These are phyloP conservation scores for Phytopythium kandeliae DNA, from an alignment of 352 stramenopile species.

Conservation along the genomic window DNA sequence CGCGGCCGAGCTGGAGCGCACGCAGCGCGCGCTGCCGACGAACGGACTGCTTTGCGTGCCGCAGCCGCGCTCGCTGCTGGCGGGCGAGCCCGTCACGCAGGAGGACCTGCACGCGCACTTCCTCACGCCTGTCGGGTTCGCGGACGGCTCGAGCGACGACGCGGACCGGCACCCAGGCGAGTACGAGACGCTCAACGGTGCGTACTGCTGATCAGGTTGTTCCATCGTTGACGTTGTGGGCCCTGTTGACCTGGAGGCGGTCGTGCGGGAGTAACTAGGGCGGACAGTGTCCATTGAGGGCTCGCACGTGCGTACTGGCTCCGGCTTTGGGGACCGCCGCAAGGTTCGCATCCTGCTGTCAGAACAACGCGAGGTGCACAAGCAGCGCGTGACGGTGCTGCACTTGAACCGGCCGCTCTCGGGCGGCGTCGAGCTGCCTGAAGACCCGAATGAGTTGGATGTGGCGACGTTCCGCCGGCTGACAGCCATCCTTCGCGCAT, in stretches of 20 bases:
- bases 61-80: conserved; percentile 51
- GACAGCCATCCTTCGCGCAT: conserved; percentile 69
- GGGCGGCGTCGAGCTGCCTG: conserved; percentile 53
- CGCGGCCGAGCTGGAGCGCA: conserved; percentile 31
- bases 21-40: conserved; percentile 42
- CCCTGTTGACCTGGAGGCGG: too few species aligned
- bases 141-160: conserved; percentile 2
- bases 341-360: conserved; percentile 73
- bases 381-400: conserved; percentile 56
- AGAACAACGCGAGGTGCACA: conserved; percentile 42
- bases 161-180: conserved; percentile 21
- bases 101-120: conserved; percentile 56
- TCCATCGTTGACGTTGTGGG: conserved; percentile 9
- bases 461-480: conserved; percentile 63
- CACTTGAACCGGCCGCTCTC: conserved; percentile 66
- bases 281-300: conserved; percentile 48
- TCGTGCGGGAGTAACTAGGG: too few species aligned
- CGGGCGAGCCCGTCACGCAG: conserved; percentile 24
- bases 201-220: too few species aligned
- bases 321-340: conserved; percentile 42
- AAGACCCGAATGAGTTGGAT: conserved; percentile 74
- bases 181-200: conserved; percentile 69
- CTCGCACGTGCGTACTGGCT: conserved; percentile 44
- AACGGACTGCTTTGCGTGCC: conserved; percentile 64
- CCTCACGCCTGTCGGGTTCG: conserved; percentile 25